Conservation (phyloP, 192 early-diverging fungal genomes). For the Diversispora eburnea region DNA sequence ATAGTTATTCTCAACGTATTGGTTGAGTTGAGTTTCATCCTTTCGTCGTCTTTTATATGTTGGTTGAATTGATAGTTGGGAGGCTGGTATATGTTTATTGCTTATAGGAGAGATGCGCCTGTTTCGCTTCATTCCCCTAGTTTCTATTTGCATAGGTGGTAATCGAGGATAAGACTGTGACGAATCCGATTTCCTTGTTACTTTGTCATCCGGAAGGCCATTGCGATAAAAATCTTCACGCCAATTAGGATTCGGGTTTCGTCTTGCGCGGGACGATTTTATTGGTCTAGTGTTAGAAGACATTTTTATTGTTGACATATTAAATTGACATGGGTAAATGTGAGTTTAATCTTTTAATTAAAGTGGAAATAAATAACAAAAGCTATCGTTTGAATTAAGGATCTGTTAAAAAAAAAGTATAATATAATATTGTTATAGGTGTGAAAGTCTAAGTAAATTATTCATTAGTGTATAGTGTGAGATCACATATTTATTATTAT, state of each 20-base stretch:
- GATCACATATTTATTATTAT: too few species aligned
- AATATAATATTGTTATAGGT: too few species aligned
- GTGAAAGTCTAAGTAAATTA: too few species aligned
- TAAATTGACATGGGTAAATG: background rate
- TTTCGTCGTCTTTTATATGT: conserved; percentile 2
- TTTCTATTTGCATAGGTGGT: background rate
- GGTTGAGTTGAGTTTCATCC: background rate
- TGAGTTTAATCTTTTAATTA: too few species aligned
- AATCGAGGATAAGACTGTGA: conserved; percentile 24
- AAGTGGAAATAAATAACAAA: too few species aligned
- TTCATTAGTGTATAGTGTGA: too few species aligned
- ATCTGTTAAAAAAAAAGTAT: too few species aligned
- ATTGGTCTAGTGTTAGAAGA: conserved; percentile 1
- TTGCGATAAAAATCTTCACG: conserved; percentile 41
- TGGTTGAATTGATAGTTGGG: background rate
- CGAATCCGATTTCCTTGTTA: conserved; percentile 44
- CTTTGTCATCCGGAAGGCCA: conserved; percentile 34
- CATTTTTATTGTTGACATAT: conserved; percentile 13
- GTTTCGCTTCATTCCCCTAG: conserved; percentile 9
- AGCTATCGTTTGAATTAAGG: too few species aligned
- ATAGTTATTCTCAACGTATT: conserved; percentile 2
- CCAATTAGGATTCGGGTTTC: conserved; percentile 31
- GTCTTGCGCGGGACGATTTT: background rate
- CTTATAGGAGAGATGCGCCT: background rate
- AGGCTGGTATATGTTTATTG: background rate